These are phyloP conservation scores for Ustilago hordei DNA, from an alignment of 1,284 basidiomycete genomes.

Conservation along the genomic window DNA sequence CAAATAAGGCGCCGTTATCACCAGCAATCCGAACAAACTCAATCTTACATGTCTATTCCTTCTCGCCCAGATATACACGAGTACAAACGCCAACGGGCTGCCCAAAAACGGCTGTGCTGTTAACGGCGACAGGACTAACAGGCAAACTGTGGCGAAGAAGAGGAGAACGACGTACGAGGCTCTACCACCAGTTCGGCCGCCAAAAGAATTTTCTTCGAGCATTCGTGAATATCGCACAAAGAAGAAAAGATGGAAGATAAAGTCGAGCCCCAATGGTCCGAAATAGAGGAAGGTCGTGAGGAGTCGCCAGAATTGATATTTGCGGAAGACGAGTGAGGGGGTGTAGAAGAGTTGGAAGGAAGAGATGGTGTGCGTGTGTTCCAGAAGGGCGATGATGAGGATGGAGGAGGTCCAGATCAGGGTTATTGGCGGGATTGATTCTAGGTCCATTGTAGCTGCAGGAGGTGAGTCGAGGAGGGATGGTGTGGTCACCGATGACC, in stretches of 20 bases:
- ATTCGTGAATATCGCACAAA: constrained; percentile 97
- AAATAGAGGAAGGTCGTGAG: constrained; percentile 96
- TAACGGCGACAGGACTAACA: constrained; percentile 70
- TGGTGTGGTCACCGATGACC: neutral
- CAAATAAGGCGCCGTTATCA: constrained; percentile 94
- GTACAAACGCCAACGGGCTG: constrained; percentile 72
- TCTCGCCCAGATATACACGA: constrained; percentile 96
- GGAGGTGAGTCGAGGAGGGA: neutral
- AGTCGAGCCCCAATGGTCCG: constrained; percentile 85
- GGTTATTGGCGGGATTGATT: constrained; percentile 64
- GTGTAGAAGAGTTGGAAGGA: constrained; percentile 65
- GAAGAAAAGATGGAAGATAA: constrained; percentile 97
- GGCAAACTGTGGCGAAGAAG: constrained; percentile 79
- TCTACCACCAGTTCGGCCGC: constrained; percentile 78
- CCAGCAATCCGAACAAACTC: constrained; percentile 91
- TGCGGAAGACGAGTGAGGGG: constrained; percentile 55
- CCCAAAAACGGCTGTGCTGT: constrained; percentile 59
- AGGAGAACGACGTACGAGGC: constrained; percentile 96
- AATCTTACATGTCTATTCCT: constrained; percentile 93
- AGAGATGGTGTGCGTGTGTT: constrained; percentile 59
- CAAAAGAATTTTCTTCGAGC: constrained; percentile 94
- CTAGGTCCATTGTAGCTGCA: constrained; percentile 57
- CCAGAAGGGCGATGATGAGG: constrained; percentile 51
- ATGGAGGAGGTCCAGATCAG: constrained; percentile 56
- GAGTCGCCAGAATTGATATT: constrained; percentile 82